phyloP scores from a whole-genome alignment of 495 filamentous ascomycete species.

The Tetracladium setigerum region DNA sequence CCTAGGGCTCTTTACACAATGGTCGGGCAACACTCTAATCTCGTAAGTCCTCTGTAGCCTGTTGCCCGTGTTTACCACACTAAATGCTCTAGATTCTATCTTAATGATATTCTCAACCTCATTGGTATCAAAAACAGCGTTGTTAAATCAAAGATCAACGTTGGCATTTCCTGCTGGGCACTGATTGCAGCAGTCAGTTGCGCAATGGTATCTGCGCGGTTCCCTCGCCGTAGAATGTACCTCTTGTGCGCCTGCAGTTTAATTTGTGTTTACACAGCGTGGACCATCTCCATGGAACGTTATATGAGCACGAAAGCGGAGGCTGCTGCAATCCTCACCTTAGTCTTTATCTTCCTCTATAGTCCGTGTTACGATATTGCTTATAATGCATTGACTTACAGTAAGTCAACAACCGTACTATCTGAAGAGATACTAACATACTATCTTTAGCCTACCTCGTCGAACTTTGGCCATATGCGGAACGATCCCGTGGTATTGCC shows the following conservation, averaged over 20 bases:
- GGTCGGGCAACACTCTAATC: constrained; percentile 44
- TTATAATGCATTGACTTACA: constrained; percentile 55
- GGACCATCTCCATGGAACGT: constrained; percentile 36
- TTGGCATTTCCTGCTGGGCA: constrained; percentile 44
- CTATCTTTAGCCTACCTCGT: constrained; percentile 56
- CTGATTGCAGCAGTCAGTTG: constrained; percentile 45
- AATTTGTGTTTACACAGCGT: constrained; percentile 42
- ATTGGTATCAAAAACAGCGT: constrained; percentile 8
- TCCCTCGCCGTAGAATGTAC: constrained; percentile 50
- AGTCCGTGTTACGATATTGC: constrained; percentile 58
- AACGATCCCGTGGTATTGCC: constrained; percentile 51
- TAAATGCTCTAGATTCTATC: constrained; percentile 25
- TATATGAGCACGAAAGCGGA: constrained; percentile 20
- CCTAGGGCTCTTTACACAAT: constrained; percentile 44
- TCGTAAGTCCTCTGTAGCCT: constrained; percentile 44
- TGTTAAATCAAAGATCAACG: constrained; percentile 12
- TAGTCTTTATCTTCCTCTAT: constrained; percentile 57
- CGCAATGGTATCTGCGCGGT: constrained; percentile 45
- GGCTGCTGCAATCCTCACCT: no score
- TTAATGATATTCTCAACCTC: constrained; percentile 11
- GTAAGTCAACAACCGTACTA: no score
- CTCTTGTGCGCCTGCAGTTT: constrained; percentile 42
- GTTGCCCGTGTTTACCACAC: constrained; percentile 43
- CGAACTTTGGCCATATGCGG: constrained; percentile 54
- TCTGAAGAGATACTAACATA: no score